Evolutionary conservation across 2,329 filamentous ascomycete genomes (phyloP).

Genomic region (Colletotrichum ledebouriae): DNA sequence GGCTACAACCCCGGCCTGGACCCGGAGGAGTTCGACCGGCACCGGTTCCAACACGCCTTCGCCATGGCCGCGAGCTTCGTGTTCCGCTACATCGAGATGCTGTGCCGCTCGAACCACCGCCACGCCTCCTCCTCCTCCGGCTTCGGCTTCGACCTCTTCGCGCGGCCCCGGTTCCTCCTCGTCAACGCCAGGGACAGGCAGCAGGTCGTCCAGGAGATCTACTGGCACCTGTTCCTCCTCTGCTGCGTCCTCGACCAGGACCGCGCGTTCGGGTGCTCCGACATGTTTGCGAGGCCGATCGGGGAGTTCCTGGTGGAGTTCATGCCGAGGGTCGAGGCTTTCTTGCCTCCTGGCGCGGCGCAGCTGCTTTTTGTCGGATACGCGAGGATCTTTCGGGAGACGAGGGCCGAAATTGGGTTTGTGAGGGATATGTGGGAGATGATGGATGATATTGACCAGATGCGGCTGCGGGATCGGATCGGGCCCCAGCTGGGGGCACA

Average conservation of each 20-base stretch:
- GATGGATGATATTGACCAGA: constrained; percentile 33
- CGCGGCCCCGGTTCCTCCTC: constrained; percentile 32
- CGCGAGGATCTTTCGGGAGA: constrained; percentile 38
- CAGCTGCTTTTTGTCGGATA: constrained; percentile 37
- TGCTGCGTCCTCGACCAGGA: constrained; percentile 49
- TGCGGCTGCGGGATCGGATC: constrained; percentile 16
- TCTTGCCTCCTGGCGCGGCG: constrained; percentile 21
- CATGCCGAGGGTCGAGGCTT: constrained; percentile 40
- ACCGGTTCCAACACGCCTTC: constrained; percentile 13
- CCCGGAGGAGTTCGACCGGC: neutral
- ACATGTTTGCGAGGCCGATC: constrained; percentile 45
- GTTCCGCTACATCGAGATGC: constrained; percentile 35
- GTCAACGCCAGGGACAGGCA: constrained; percentile 26
- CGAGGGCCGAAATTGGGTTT: constrained; percentile 26
- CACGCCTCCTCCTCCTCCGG: neutral
- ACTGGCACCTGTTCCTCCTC: constrained; percentile 43
- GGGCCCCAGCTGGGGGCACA: constrained; percentile 32
- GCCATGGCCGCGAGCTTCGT: constrained; percentile 25
- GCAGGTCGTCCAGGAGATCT: constrained; percentile 26
- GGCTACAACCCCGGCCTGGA: constrained; percentile 31
- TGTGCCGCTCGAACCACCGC: neutral
- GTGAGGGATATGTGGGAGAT: constrained; percentile 38
- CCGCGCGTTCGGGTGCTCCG: constrained; percentile 48
- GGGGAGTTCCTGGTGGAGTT: constrained; percentile 46
- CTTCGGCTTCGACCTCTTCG: constrained; percentile 20